phyloP scores from a whole-genome alignment of 176 grass and related monocot species.

The Elaeis guineensis region DNA sequence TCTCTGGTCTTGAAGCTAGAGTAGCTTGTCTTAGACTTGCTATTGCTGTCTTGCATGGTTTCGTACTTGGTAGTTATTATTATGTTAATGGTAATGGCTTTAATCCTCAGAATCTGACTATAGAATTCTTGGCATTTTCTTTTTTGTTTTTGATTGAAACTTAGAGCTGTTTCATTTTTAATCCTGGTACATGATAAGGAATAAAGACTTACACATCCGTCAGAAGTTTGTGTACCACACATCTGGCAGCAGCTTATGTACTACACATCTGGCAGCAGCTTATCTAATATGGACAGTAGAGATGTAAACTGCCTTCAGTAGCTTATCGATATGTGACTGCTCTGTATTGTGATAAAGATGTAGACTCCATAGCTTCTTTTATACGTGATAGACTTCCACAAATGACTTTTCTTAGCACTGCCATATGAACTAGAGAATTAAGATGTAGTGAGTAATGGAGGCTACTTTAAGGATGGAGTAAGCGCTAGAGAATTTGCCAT shows the following conservation, averaged over 20 bases:
- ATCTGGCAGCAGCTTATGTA: no score
- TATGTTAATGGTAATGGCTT: constrained; percentile 9
- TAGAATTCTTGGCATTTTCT: not conserved
- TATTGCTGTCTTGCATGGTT: not conserved
- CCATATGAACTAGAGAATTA: constrained; percentile 24
- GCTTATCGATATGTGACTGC: no score
- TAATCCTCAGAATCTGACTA: not conserved
- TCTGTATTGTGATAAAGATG: no score
- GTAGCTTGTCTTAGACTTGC: constrained; percentile 2
- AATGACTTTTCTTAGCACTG: constrained; percentile 15
- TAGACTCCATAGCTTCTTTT: not conserved
- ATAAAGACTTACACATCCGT: no score
- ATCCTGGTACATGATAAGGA: no score
- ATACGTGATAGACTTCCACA: not conserved
- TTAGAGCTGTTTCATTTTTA: not conserved
- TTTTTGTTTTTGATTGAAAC: not conserved
- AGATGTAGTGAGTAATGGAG: constrained; percentile 16
- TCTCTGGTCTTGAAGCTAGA: constrained; percentile 21
- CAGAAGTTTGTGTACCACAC: no score
- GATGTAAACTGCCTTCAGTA: no score
- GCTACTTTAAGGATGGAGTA: constrained; percentile 15
- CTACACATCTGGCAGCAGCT: no score
- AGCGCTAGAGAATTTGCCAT: constrained; percentile 19
- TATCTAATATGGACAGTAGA: no score
- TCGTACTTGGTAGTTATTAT: constrained; percentile 5